These are phyloP conservation scores for Apiotrichum mycotoxinovorans DNA, from an alignment of 1,284 basidiomycete genomes.

Conservation along the genomic window DNA sequence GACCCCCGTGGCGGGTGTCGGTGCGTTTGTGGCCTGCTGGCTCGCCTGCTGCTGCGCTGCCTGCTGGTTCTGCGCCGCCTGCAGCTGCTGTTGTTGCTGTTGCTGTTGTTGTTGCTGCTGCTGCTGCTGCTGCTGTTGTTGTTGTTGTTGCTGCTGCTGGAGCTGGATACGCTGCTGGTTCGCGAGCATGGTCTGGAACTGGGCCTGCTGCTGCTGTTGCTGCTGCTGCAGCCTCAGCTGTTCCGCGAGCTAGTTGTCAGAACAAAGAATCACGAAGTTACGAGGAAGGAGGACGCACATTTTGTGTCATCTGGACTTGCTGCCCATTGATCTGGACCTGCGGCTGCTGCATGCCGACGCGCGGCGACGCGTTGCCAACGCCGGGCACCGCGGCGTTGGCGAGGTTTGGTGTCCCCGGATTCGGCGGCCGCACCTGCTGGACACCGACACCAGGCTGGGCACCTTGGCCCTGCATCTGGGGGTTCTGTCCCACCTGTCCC, in stretches of 20 bases:
- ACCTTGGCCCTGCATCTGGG: no score
- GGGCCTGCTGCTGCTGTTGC: conserved; percentile 17
- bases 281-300: conserved; percentile 5
- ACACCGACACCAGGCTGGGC: no score
- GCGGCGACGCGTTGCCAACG: conserved; percentile 8
- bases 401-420: background rate
- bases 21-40: background rate
- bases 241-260: background rate
- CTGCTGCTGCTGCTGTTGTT: conserved; percentile 13
- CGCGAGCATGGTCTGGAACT: conserved; percentile 17
- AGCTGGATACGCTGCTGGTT: conserved; percentile 11
- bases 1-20: conserved; percentile 4
- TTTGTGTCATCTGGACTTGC: conserved; percentile 20
- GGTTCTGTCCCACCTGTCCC: no score
- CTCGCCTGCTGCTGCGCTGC: background rate
- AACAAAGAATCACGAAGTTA: background rate
- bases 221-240: conserved; percentile 10
- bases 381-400: background rate
- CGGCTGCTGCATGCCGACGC: conserved; percentile 14
- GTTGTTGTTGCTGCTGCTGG: conserved; percentile 12
- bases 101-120: conserved; percentile 13
- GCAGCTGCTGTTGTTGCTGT: conserved; percentile 13
- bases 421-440: background rate
- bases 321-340: conserved; percentile 11
- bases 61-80: conserved; percentile 4